Evolutionary conservation across 176 grass and related monocot genomes (phyloP).

Genomic region (Oryza brachyantha): DNA sequence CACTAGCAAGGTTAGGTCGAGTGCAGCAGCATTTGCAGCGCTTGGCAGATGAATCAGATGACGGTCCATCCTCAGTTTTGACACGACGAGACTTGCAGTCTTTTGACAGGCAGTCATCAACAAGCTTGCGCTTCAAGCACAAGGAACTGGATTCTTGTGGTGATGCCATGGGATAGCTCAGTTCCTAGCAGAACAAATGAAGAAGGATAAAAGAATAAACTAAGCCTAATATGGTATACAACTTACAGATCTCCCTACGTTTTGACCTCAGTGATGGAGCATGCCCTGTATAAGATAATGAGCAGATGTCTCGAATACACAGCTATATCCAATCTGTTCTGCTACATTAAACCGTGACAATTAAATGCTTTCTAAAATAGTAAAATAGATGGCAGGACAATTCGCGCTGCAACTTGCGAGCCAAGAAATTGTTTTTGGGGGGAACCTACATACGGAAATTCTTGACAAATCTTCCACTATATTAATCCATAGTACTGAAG

Average conservation of each 20-base stretch:
- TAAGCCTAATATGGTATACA: conserved; percentile 47
- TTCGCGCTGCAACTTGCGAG: neutral
- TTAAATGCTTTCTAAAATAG: conserved; percentile 9
- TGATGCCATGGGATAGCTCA: conserved; percentile 38
- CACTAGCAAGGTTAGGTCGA: conserved; percentile 61
- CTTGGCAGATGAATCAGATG: conserved; percentile 35
- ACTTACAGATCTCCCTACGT: conserved; percentile 50
- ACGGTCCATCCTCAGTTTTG: conserved; percentile 32
- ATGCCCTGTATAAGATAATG: conserved; percentile 50
- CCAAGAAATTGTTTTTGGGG: neutral
- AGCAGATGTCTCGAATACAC: conserved; percentile 33
- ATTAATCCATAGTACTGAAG: neutral
- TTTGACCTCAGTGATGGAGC: conserved; percentile 24
- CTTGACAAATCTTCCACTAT: neutral
- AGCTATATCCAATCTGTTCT: neutral
- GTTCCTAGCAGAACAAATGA: conserved; percentile 36
- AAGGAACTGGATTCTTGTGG: conserved; percentile 38
- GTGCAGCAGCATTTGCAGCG: conserved; percentile 59
- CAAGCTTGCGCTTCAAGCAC: conserved; percentile 65
- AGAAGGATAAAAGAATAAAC: conserved; percentile 28
- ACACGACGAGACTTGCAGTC: conserved; percentile 45
- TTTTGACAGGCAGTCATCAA: conserved; percentile 51
- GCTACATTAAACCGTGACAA: neutral
- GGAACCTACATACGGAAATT: neutral
- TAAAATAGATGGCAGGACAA: neutral